Evolutionary conservation across 169 alveolate species (phyloP).

Genomic region (Neospora caninum): DNA sequence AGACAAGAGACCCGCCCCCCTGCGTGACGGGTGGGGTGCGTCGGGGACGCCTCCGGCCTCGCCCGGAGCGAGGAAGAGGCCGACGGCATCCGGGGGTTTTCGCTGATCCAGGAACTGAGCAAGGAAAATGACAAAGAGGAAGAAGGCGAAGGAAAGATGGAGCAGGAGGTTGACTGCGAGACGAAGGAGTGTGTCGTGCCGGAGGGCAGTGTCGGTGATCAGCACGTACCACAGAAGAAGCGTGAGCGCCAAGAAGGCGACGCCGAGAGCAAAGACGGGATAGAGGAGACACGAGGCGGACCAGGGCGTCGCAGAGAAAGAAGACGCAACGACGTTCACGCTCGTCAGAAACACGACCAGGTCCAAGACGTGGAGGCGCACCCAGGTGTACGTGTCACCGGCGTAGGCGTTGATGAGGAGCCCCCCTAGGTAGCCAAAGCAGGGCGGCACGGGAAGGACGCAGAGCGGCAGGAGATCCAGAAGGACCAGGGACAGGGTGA

Average conservation of each 20-base stretch:
- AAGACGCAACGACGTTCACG: background rate
- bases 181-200: constrained; percentile 26
- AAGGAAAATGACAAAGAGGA: background rate
- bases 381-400: constrained; percentile 57
- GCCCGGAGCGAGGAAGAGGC: background rate
- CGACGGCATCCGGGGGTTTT: background rate
- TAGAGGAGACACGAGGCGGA: background rate
- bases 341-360: constrained; percentile 26
- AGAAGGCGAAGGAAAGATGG: background rate
- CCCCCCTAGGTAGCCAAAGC: constrained; percentile 34
- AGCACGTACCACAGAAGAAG: background rate
- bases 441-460: background rate
- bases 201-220: background rate
- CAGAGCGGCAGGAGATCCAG: constrained; percentile 19
- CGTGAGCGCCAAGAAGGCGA: background rate
- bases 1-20: background rate
- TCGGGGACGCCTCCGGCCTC: background rate
- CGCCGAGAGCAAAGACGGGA: background rate
- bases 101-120: background rate
- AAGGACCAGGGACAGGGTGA: constrained; percentile 24
- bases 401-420: background rate
- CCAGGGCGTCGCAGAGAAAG: background rate
- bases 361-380: constrained; percentile 57
- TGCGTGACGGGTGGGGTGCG: background rate
- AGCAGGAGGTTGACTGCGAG: constrained; percentile 18